Percentiles rank a stretch among this genome's conserved stretches.
Conservation (phyloP, 805 yeast genomes). For the Grigorovia humatica region DNA sequence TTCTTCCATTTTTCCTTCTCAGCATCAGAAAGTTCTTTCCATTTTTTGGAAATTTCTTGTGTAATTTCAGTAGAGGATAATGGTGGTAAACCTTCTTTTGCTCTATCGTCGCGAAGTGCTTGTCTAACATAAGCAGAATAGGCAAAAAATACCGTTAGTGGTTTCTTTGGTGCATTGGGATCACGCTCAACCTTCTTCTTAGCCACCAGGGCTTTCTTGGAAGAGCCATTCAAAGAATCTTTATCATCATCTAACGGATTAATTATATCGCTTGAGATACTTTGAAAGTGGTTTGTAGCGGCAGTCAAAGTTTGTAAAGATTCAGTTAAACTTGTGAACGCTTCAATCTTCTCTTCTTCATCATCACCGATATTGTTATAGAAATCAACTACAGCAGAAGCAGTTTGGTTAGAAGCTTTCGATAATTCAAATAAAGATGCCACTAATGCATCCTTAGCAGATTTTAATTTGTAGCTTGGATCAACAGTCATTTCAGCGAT, state of each 20-base stretch:
- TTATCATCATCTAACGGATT: conserved; percentile 29
- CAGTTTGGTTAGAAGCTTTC: conserved; percentile 79
- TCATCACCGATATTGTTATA: conserved; percentile 47
- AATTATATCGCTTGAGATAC: conserved; percentile 21
- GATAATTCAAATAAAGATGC: conserved; percentile 73
- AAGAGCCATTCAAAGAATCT: conserved; percentile 7
- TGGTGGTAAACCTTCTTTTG: conserved; percentile 46
- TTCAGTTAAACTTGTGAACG: conserved; percentile 34
- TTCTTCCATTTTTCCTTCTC: conserved; percentile 69
- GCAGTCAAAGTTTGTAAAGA: conserved; percentile 32
- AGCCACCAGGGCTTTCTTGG: conserved; percentile 9
- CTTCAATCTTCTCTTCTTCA: conserved; percentile 37
- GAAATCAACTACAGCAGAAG: conserved; percentile 68
- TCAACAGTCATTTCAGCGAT: conserved; percentile 19
- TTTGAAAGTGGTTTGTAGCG: conserved; percentile 27
- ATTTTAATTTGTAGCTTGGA: conserved; percentile 26
- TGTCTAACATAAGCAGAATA: conserved; percentile 69
- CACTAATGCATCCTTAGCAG: conserved; percentile 42
- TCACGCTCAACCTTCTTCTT: conserved; percentile 53
- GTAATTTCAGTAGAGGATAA: conserved; percentile 70
- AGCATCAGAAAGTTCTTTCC: conserved; percentile 62
- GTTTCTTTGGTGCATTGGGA: conserved; percentile 94
- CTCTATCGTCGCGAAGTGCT: conserved; percentile 58
- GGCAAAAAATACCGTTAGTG: conserved; percentile 76
- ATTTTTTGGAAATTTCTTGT: conserved; percentile 63